phyloP scores from a whole-genome alignment of 306 rosid species.

The Dryas drummondii region DNA sequence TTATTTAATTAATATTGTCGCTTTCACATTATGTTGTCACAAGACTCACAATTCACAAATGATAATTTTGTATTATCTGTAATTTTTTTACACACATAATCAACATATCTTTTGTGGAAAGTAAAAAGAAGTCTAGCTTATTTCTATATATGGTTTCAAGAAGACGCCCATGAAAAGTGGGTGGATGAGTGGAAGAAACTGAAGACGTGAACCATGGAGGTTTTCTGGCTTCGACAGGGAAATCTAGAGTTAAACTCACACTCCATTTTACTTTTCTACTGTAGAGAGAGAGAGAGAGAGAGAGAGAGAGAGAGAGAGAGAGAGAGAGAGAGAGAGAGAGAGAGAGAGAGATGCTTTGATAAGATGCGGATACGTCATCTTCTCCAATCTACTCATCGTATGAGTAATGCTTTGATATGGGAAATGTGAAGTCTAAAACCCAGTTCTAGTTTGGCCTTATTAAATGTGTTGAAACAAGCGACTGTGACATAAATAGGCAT shows the following conservation, averaged over 20 bases:
- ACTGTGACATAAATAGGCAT: background rate
- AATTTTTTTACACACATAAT: too few relatives aligned
- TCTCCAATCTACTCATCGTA: too few relatives aligned
- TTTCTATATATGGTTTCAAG: background rate
- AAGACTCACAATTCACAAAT: too few relatives aligned
- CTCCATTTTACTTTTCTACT: background rate
- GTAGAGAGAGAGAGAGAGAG: background rate
- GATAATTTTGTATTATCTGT: too few relatives aligned
- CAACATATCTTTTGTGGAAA: background rate
- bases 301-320: background rate
- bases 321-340: background rate
- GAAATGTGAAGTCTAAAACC: too few relatives aligned
- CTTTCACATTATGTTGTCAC: too few relatives aligned
- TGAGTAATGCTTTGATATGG: too few relatives aligned
- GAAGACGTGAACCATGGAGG: background rate
- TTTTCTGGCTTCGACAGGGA: background rate
- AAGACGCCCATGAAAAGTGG: slow-evolving; percentile 26
- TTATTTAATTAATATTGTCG: too few relatives aligned
- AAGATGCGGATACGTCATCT: too few relatives aligned
- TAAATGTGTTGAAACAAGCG: too few relatives aligned
- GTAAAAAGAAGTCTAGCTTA: background rate
- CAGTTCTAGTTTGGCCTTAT: too few relatives aligned
- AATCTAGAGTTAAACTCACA: background rate
- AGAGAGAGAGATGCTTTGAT: background rate
- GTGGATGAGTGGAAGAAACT: slow-evolving; percentile 9